phyloP scores from a whole-genome alignment of 2,329 filamentous ascomycete genomes.

The Hypocreales sp. region DNA sequence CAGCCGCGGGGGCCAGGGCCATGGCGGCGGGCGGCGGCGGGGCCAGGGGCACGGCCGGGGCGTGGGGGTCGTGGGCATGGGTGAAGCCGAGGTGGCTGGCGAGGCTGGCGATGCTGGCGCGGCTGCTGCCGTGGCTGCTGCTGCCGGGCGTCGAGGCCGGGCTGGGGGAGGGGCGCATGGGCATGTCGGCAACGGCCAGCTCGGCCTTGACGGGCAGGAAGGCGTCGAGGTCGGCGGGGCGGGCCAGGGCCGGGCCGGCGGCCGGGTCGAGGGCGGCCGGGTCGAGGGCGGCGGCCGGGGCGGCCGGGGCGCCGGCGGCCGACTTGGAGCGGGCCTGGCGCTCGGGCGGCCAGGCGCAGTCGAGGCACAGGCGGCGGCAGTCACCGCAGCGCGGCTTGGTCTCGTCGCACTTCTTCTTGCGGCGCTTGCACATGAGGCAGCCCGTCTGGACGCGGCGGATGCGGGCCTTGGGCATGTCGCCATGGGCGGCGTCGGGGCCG shows the following conservation, averaged over 20 bases:
- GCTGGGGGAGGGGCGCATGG: constrained; percentile 8
- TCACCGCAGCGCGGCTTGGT: constrained; percentile 24
- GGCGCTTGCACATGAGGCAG: constrained; percentile 26
- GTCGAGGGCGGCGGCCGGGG: neutral
- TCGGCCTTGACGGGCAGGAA: neutral
- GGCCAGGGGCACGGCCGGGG: neutral
- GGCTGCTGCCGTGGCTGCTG: constrained; percentile 5
- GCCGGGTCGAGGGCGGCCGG: constrained; percentile 3
- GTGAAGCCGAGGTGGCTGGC: constrained; percentile 1
- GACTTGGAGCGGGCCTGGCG: constrained; percentile 7
- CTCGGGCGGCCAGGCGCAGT: constrained; percentile 15
- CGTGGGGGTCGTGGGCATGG: constrained; percentile 1
- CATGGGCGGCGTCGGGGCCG: constrained; percentile 3
- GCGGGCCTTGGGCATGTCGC: constrained; percentile 15
- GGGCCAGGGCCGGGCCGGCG: neutral
- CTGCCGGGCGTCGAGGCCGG: constrained; percentile 6
- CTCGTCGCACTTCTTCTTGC: constrained; percentile 33
- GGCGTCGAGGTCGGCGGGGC: neutral
- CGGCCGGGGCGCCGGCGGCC: constrained; percentile 3
- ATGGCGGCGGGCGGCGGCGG: neutral
- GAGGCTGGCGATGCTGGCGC: constrained; percentile 5
- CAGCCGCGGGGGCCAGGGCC: constrained; percentile 1
- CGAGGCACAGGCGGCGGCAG: constrained; percentile 18
- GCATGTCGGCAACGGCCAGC: constrained; percentile 6
- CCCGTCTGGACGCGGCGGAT: constrained; percentile 21